These are phyloP conservation scores for Taxawa tesnikishii DNA, from an alignment of 2,329 filamentous ascomycete genomes.

Conservation along the genomic window DNA sequence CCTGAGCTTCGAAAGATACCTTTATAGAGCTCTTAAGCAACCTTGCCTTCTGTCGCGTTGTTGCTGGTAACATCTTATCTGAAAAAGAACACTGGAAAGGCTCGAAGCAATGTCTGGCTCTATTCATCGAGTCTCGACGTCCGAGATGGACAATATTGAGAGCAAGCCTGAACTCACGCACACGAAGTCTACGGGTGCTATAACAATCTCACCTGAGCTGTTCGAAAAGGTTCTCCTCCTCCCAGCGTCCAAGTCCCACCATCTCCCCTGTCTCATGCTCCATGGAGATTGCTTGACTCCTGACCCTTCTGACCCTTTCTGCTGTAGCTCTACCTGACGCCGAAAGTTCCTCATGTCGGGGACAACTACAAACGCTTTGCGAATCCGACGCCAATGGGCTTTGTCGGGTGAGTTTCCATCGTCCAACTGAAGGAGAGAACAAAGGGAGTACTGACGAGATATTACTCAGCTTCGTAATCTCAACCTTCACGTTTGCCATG, in stretches of 20 bases:
- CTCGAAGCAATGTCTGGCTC: neutral
- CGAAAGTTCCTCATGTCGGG: slow-evolving; percentile 13
- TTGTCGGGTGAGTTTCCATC: slow-evolving; percentile 10
- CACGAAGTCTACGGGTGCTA: slow-evolving; percentile 1
- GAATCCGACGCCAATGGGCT: slow-evolving; percentile 17
- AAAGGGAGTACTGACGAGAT: too few species aligned
- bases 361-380: slow-evolving; percentile 14
- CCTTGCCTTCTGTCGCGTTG: too few species aligned
- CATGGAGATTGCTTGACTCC: too few species aligned
- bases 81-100: too few species aligned
- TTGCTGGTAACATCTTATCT: too few species aligned
- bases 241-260: too few species aligned
- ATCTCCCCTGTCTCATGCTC: slow-evolving; percentile 2
- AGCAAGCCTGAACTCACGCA: neutral
- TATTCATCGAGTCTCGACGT: neutral
- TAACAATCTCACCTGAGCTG: slow-evolving; percentile 17
- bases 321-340: slow-evolving; percentile 10
- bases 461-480: slow-evolving; percentile 21
- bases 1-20: too few species aligned
- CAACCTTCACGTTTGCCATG: slow-evolving; percentile 27
- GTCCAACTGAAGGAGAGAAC: neutral
- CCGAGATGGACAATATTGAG: neutral
- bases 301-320: too few species aligned
- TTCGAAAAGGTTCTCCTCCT: slow-evolving; percentile 19
- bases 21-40: too few species aligned